Percentiles rank a stretch among this genome's conserved stretches.
Conservation (phyloP, 306 rosid species). For the Dryas alaskensis region DNA sequence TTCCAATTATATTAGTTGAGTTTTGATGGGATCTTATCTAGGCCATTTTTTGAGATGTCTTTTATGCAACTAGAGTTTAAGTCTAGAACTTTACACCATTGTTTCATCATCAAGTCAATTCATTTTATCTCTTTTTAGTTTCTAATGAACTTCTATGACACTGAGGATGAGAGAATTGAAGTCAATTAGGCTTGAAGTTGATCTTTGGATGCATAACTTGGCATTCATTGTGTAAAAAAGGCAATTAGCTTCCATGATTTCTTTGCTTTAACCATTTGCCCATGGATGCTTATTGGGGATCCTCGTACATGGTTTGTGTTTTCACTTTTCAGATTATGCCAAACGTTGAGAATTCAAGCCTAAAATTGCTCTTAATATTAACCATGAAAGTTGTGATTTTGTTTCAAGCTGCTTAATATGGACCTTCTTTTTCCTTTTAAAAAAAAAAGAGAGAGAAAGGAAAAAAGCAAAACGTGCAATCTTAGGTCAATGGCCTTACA, state of each 20-base stretch:
- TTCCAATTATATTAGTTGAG: background rate
- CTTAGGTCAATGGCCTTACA: background rate
- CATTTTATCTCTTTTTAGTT: background rate
- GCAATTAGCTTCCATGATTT: background rate
- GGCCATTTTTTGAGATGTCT: background rate
- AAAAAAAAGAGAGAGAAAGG: no score
- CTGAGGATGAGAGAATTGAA: background rate
- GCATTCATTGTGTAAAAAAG: background rate
- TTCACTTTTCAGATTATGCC: background rate
- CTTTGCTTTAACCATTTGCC: no score
- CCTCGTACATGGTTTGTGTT: background rate
- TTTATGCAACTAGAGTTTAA: background rate
- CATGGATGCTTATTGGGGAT: no score
- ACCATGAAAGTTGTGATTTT: background rate
- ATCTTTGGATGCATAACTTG: background rate
- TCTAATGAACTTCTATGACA: background rate
- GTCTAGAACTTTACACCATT: background rate
- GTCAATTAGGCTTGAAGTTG: background rate
- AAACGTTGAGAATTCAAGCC: background rate
- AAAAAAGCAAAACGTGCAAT: no score
- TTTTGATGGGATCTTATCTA: background rate
- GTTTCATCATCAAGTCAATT: background rate
- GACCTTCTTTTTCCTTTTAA: background rate
- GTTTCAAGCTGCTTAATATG: background rate
- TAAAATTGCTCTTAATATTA: background rate